phyloP scores from a whole-genome alignment of 345 rosid species.

The Pugionium dolabratum region DNA sequence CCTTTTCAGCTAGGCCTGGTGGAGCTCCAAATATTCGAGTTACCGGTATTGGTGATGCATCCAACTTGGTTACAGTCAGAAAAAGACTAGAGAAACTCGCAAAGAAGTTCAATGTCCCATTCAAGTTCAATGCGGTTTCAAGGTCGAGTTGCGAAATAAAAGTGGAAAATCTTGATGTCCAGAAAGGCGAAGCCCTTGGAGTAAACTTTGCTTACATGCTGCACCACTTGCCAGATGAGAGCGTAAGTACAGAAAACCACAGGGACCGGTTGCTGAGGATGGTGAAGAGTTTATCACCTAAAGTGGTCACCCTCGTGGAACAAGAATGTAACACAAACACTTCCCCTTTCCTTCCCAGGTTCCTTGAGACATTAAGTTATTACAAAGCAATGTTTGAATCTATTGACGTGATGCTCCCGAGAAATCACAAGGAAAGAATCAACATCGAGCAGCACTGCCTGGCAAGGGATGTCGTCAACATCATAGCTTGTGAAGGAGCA shows the following conservation, averaged over 20 bases:
- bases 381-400: slow-evolving; percentile 93
- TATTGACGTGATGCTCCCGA: slow-evolving; percentile 65
- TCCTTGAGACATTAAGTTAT: slow-evolving; percentile 69
- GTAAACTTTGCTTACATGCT: slow-evolving; percentile 86
- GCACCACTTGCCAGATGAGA: slow-evolving; percentile 87
- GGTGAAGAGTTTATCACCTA: slow-evolving; percentile 72
- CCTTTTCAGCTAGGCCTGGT: slow-evolving; percentile 88
- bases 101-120: slow-evolving; percentile 60
- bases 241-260: slow-evolving; percentile 77
- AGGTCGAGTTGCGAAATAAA: slow-evolving; percentile 56
- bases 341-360: slow-evolving; percentile 78
- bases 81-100: slow-evolving; percentile 68
- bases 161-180: slow-evolving; percentile 48
- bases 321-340: slow-evolving; percentile 93
- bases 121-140: slow-evolving; percentile 67
- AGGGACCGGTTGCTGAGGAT: slow-evolving; percentile 69
- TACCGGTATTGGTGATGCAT: slow-evolving; percentile 73
- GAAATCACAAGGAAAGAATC: slow-evolving; percentile 78
- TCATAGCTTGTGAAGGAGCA: slow-evolving; percentile 82
- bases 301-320: slow-evolving; percentile 89
- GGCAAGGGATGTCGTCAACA: slow-evolving; percentile 83
- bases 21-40: slow-evolving; percentile 85
- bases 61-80: slow-evolving; percentile 63
- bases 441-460: slow-evolving; percentile 89
- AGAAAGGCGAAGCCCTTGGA: slow-evolving; percentile 69